Percentiles rank a stretch among this genome's conserved stretches.
Conservation (phyloP, 2,329 filamentous ascomycete species). For the Nakataea oryzae region DNA sequence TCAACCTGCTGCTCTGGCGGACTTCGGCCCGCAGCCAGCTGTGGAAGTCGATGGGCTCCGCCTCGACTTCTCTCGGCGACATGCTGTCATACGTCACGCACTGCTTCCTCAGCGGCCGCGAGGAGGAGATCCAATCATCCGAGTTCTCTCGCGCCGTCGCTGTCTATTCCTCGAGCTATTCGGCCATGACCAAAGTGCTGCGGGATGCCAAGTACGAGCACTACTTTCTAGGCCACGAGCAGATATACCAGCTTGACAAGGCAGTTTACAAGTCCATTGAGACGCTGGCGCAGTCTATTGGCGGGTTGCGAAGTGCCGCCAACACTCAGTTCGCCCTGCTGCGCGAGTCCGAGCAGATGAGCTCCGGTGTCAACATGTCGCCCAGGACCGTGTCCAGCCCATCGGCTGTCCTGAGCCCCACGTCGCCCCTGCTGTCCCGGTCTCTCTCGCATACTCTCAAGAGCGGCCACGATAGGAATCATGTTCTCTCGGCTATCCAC, state of each 20-base stretch:
- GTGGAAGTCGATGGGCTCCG: slow-evolving; percentile 61
- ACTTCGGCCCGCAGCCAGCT: slow-evolving; percentile 66
- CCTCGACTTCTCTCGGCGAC: slow-evolving; percentile 66
- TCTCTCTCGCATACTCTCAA: slow-evolving; percentile 22
- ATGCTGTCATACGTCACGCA: slow-evolving; percentile 74
- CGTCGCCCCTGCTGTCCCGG: slow-evolving; percentile 14
- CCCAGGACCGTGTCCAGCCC: background rate
- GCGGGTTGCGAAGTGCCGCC: slow-evolving; percentile 81
- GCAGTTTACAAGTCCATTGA: slow-evolving; percentile 77
- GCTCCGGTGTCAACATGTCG: background rate
- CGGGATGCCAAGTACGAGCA: slow-evolving; percentile 85
- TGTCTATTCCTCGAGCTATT: slow-evolving; percentile 57
- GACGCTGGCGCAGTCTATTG: slow-evolving; percentile 76
- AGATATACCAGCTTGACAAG: slow-evolving; percentile 68
- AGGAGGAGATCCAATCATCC: slow-evolving; percentile 61
- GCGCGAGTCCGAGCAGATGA: slow-evolving; percentile 40
- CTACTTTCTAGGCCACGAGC: slow-evolving; percentile 69
- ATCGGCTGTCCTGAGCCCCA: background rate
- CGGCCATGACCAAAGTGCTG: slow-evolving; percentile 64
- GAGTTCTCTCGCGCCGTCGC: slow-evolving; percentile 52
- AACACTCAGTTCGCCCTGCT: slow-evolving; percentile 80
- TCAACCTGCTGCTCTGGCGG: slow-evolving; percentile 70
- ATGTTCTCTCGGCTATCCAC: slow-evolving; percentile 48
- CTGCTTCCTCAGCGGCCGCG: slow-evolving; percentile 73
- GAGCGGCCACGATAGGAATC: slow-evolving; percentile 31